A percentile compares a stretch with the other conserved stretches of the same genome.
These are phyloP conservation scores for Escovopsis weberi DNA, from an alignment of 2,329 filamentous ascomycete species.

Conservation along the genomic window DNA sequence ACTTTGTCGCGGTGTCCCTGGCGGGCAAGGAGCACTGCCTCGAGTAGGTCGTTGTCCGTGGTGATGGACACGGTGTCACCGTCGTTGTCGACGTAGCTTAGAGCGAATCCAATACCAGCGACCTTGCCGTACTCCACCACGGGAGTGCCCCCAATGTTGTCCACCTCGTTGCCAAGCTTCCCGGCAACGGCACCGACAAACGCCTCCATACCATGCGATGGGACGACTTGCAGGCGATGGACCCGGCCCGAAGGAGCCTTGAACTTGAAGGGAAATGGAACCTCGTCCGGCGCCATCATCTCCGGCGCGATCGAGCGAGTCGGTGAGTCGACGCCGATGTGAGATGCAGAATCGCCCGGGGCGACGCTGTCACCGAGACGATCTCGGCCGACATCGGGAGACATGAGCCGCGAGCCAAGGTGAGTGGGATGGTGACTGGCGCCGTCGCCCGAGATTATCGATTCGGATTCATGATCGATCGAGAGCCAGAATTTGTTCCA, in stretches of 20 bases:
- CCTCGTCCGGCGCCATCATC: conserved; percentile 49
- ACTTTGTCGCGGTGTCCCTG: conserved; percentile 77
- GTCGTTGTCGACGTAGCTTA: conserved; percentile 94
- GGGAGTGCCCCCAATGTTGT: conserved; percentile 69
- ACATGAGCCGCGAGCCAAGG: conserved; percentile 59
- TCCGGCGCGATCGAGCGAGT: conserved; percentile 47
- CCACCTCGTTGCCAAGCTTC: conserved; percentile 75
- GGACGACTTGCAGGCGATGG: conserved; percentile 75
- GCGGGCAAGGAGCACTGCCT: conserved; percentile 75
- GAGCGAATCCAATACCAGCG: conserved; percentile 64
- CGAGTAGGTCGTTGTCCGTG: conserved; percentile 80
- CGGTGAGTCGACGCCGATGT: conserved; percentile 70
- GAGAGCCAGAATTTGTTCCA: conserved; percentile 99
- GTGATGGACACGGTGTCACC: conserved; percentile 95
- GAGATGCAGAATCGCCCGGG: conserved; percentile 88
- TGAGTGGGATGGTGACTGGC: conserved; percentile 54
- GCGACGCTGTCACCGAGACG: conserved; percentile 68
- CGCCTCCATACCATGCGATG: conserved; percentile 64
- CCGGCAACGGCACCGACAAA: conserved; percentile 63
- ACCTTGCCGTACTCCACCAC: conserved; percentile 66
- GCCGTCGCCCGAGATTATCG: conserved; percentile 84
- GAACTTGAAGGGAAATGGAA: conserved; percentile 96
- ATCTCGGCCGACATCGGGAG: conserved; percentile 61
- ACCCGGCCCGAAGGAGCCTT: conserved; percentile 92
- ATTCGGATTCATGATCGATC: conserved; percentile 87